Conservation (phyloP, 164 flowering plant genomes). For the Chloranthus sessilifolius region DNA sequence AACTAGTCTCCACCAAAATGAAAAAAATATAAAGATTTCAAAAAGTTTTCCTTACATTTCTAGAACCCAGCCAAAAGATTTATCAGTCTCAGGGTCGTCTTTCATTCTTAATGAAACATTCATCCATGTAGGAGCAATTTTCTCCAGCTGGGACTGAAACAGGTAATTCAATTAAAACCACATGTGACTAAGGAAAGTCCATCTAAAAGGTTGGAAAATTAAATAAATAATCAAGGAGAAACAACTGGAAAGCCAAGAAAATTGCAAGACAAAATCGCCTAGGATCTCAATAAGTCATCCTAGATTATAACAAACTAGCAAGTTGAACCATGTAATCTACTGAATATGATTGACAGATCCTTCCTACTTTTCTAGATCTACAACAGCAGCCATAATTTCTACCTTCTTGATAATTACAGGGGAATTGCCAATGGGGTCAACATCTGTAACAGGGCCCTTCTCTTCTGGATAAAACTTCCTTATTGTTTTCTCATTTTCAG, state of each 20-base stretch:
- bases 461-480: slow-evolving; percentile 86
- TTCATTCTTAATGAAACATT: slow-evolving; percentile 90
- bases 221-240: neutral
- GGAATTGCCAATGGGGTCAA: slow-evolving; percentile 98
- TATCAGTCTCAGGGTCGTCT: slow-evolving; percentile 80
- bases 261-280: no score
- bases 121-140: slow-evolving; percentile 97
- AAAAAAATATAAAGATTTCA: neutral
- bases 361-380: neutral
- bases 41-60: slow-evolving; percentile 71
- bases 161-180: slow-evolving; percentile 1
- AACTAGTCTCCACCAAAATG: neutral
- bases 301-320: no score
- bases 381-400: slow-evolving; percentile 9
- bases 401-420: slow-evolving; percentile 96
- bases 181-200: neutral
- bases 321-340: no score
- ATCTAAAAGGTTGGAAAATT: no score
- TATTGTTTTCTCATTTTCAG: slow-evolving; percentile 53
- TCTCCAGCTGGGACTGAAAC: slow-evolving; percentile 53
- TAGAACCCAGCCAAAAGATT: slow-evolving; percentile 93
- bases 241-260: no score
- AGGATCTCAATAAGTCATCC: no score
- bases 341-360: no score
- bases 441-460: slow-evolving; percentile 70